phyloP scores from a whole-genome alignment of 768 basidiomycete species.

The Boletellus emodensis region DNA sequence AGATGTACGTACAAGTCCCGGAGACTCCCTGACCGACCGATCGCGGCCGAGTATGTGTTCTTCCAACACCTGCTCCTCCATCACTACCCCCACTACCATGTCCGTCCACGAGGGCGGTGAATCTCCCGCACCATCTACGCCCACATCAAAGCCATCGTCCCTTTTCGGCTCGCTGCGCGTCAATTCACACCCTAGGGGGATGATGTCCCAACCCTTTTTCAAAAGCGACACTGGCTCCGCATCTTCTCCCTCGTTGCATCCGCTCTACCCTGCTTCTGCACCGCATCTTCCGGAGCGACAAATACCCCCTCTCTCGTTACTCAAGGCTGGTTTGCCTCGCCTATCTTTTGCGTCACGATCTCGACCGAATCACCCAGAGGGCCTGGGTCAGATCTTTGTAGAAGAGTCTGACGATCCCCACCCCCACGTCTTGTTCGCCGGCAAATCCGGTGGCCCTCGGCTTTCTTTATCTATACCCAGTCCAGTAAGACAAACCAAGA shows the following conservation, averaged over 20 bases:
- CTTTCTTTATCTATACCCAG: conserved; percentile 33
- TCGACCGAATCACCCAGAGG: conserved; percentile 10
- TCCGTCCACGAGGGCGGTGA: conserved; percentile 38
- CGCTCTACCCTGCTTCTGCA: conserved; percentile 35
- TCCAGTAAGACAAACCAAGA: conserved; percentile 43
- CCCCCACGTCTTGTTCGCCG: conserved; percentile 28
- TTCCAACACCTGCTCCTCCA: conserved; percentile 49
- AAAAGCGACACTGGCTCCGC: conserved; percentile 22
- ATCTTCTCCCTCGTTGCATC: conserved; percentile 37
- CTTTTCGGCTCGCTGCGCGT: conserved; percentile 34
- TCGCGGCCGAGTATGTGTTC: conserved; percentile 63
- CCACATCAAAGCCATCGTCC: conserved; percentile 29
- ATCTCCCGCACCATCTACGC: conserved; percentile 38
- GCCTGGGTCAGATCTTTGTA: conserved; percentile 20
- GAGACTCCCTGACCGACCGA: conserved; percentile 38
- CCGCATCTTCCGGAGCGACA: conserved; percentile 39
- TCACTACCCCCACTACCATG: conserved; percentile 34
- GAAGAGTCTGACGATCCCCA: conserved; percentile 28
- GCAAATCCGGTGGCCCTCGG: conserved; percentile 21
- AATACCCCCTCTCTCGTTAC: conserved; percentile 26
- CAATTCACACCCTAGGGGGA: conserved; percentile 23
- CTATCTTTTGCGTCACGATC: conserved; percentile 28
- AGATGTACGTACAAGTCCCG: conserved; percentile 40
- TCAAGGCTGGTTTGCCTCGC: conserved; percentile 30
- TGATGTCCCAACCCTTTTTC: conserved; percentile 33